Conservation (phyloP, 75 land plant genomes). For the Picea sitchensis region DNA sequence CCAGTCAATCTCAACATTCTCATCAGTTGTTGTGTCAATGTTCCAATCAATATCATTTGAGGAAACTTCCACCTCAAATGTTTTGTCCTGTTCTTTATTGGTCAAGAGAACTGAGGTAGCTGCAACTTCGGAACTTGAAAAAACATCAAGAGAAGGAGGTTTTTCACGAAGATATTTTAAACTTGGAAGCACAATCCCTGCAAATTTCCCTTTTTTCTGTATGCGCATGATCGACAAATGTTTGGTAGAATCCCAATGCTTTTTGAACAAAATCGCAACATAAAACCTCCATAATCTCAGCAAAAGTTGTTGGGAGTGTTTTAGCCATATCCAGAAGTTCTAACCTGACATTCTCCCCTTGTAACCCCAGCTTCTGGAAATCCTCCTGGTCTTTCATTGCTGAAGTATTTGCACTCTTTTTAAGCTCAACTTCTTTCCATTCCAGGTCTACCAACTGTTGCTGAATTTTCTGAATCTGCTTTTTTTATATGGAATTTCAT, state of each 20-base stretch:
- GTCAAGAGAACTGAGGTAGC: conserved; percentile 17
- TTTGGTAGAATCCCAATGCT: conserved; percentile 76
- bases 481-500: conserved; percentile 92
- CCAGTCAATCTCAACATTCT: conserved; percentile 67
- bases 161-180: conserved; percentile 46
- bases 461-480: conserved; percentile 88
- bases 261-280: conserved; percentile 40
- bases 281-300: conserved; percentile 52
- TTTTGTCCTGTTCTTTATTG: not conserved
- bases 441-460: no score
- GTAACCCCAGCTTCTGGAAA: no score
- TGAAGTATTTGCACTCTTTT: conserved; percentile 78
- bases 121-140: conserved; percentile 25
- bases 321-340: conserved; percentile 78
- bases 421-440: conserved; percentile 85
- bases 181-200: conserved; percentile 36
- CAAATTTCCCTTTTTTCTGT: conserved; percentile 45
- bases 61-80: conserved; percentile 7
- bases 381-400: conserved; percentile 82
- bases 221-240: conserved; percentile 70
- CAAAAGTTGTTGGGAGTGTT: conserved; percentile 71
- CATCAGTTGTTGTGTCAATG: conserved; percentile 26
- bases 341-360: conserved; percentile 71
- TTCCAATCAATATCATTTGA: conserved; percentile 58
- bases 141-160: conserved; percentile 56